Evolutionary conservation across 306 rosid species (phyloP).

Genomic region (Rosa chinensis): DNA sequence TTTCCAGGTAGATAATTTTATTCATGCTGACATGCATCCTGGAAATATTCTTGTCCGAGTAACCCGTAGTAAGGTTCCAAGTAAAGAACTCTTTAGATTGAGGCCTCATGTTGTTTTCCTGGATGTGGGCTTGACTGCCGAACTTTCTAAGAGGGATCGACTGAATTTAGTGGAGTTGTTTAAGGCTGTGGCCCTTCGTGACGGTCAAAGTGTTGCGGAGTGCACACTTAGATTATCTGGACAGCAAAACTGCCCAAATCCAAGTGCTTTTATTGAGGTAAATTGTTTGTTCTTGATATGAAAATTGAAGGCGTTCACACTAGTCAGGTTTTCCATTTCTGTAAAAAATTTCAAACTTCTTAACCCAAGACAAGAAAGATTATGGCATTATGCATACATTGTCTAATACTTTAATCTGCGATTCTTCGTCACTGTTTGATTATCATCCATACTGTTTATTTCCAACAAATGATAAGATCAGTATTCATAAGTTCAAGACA

Average conservation of each 20-base stretch:
- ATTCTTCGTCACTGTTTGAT: neutral
- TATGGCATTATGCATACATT: neutral
- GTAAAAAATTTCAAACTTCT: neutral
- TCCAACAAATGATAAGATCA: neutral
- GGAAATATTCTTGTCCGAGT: conserved; percentile 84
- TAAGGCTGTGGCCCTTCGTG: conserved; percentile 71
- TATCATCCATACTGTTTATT: neutral
- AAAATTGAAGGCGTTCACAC: neutral
- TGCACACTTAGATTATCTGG: conserved; percentile 69
- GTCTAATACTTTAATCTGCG: neutral
- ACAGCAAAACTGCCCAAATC: conserved; percentile 70
- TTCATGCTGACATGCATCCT: conserved; percentile 92
- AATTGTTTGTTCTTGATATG: neutral
- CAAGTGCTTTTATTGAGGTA: conserved; percentile 74
- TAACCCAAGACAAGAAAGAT: neutral
- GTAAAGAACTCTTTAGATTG: conserved; percentile 47
- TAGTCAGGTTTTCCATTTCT: neutral
- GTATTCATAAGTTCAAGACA: neutral
- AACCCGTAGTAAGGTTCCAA: conserved; percentile 33
- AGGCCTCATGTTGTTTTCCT: conserved; percentile 85
- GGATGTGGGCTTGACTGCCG: conserved; percentile 82
- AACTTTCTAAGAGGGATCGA: conserved; percentile 60
- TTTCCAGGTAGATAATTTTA: conserved; percentile 76
- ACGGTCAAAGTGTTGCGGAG: conserved; percentile 71
- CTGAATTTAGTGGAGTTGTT: conserved; percentile 56